Evolutionary conservation across 495 filamentous ascomycete species (phyloP), one percentile per base, ranked within the genome.

Genomic region (Xylaria nigripes): DNA sequence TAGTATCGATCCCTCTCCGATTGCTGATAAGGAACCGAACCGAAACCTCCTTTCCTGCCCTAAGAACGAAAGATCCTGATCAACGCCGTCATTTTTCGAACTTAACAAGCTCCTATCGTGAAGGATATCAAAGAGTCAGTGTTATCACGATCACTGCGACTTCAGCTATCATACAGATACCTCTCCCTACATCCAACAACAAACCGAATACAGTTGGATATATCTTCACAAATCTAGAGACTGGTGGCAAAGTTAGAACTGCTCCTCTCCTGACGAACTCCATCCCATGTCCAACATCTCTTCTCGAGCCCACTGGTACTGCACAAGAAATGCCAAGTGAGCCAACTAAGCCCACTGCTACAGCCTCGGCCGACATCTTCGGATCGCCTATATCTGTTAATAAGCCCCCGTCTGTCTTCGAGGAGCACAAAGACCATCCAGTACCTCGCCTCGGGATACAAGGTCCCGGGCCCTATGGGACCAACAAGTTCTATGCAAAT

Each of bases 401-500:
- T 13, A 57, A 81, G 18, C 80, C 85, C 46, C 76, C 84, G 0
- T 41, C 70, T 1, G 71, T 68, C 29, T 81, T 91, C 56, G 48
- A 67, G 21, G 68, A 76, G 71, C 68, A 56, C 6, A 57, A 65
- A n/a, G 67, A 72, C 51, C 72, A 77, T 51, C 74, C 74, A 0
- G 65, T 72, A 12, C 61, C 69, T 22, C 65, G 72, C 15, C 57
- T 66, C 15, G 72, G 69, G 23, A 71, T 73, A 51, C 53, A 41
- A 45, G 70, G 79, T 18, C 66, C 69, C 2, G 68, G 61, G 1
- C 86, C 86, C 0, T 76, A 88, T 56, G 72, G 80, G 47, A 93
- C 90, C 12, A 94, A 96, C 64, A 96, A 95, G 61, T 98, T 96
- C 68, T 95, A 95, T 62, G 82, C 83, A 48, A 95, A 94, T 45